Evolutionary conservation across 2,329 filamentous ascomycete species (phyloP).

Genomic region (Colletotrichum lentis): DNA sequence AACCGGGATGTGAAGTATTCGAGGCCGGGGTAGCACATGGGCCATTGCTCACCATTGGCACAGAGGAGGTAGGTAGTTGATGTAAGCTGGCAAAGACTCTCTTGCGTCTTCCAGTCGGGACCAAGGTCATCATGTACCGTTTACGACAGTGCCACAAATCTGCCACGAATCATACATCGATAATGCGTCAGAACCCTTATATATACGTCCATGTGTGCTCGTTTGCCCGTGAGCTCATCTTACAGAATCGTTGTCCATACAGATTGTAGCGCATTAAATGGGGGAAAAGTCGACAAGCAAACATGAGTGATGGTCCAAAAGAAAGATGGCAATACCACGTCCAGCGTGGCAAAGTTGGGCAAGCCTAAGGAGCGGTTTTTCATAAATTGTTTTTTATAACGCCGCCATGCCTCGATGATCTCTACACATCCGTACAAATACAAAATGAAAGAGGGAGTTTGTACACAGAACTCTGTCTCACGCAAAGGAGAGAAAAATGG

Average conservation of each 20-base stretch:
- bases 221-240: slow-evolving; percentile 5
- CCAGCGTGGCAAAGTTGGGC: slow-evolving; percentile 15
- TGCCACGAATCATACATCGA: background rate
- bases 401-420: slow-evolving; percentile 4
- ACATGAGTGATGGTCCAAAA: background rate
- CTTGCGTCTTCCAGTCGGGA: no score
- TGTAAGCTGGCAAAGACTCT: background rate
- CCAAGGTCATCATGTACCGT: no score
- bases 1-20: background rate
- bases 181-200: background rate
- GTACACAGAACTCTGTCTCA: background rate
- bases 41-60: no score
- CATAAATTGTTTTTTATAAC: background rate
- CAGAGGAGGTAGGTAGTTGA: no score
- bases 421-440: slow-evolving; percentile 18
- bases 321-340: slow-evolving; percentile 3
- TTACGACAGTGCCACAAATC: no score
- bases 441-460: background rate
- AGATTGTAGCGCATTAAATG: background rate
- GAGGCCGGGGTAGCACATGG: background rate
- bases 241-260: slow-evolving; percentile 1
- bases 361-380: slow-evolving; percentile 4
- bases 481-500: no score
- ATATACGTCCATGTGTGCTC: slow-evolving; percentile 11
- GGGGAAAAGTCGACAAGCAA: background rate